Conservation (phyloP, 1,139 yeast species). For the Taiozyma onychis region DNA sequence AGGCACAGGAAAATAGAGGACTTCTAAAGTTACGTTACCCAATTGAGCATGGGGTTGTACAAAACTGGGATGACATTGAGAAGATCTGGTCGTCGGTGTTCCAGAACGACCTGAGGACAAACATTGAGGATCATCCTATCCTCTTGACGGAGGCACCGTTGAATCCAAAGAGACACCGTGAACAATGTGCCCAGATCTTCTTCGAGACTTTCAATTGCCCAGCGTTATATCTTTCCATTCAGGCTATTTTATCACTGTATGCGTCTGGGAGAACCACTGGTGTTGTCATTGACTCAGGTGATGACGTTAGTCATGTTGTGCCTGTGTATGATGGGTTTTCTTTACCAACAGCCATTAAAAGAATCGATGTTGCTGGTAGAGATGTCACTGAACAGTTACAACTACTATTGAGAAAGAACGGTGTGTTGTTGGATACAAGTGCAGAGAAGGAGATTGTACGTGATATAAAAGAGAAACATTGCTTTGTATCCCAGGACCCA, state of each 20-base stretch:
- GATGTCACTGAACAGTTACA: constrained; percentile 78
- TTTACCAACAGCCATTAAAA: constrained; percentile 61
- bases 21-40: constrained; percentile 67
- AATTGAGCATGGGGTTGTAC: constrained; percentile 74
- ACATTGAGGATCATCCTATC: constrained; percentile 79
- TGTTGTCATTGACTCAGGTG: constrained; percentile 83
- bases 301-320: constrained; percentile 83
- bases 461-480: constrained; percentile 66
- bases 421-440: constrained; percentile 56
- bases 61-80: constrained; percentile 86
- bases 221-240: constrained; percentile 75
- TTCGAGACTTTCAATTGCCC: constrained; percentile 88
- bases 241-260: constrained; percentile 79
- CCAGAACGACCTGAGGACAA: constrained; percentile 55
- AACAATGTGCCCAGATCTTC: constrained; percentile 65
- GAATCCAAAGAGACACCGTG: constrained; percentile 69
- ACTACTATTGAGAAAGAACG: constrained; percentile 58
- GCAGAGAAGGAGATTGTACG: constrained; percentile 82
- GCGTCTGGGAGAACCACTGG: constrained; percentile 93
- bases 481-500: constrained; percentile 69
- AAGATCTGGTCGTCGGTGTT: constrained; percentile 64
- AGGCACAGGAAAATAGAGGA: constrained; percentile 75
- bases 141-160: constrained; percentile 87
- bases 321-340: constrained; percentile 91
- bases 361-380: constrained; percentile 83